Conservation (phyloP, 495 filamentous ascomycete genomes). For the Daldinia caldariorum region DNA sequence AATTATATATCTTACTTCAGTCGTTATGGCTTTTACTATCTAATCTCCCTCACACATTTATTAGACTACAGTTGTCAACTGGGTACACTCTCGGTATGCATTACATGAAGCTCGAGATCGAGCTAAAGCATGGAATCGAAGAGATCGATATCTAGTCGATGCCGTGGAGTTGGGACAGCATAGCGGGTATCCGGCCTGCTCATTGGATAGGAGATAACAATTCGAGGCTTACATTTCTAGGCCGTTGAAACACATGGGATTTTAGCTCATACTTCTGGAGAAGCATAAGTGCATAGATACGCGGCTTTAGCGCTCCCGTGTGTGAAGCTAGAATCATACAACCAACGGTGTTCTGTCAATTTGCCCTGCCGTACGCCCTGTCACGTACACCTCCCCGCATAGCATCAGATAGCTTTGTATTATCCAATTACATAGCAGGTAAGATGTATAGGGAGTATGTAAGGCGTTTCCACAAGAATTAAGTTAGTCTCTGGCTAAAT, state of each 20-base stretch:
- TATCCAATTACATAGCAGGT: slow-evolving; percentile 1
- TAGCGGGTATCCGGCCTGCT: slow-evolving; percentile 3
- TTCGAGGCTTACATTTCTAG: slow-evolving; percentile 19
- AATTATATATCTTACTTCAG: slow-evolving; percentile 5
- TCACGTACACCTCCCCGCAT: slow-evolving; percentile 33
- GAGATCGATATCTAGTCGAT: slow-evolving; percentile 33
- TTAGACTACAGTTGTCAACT: neutral
- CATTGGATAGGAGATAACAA: slow-evolving; percentile 23
- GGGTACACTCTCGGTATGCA: slow-evolving; percentile 16
- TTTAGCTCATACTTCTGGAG: slow-evolving; percentile 25
- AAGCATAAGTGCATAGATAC: slow-evolving; percentile 24
- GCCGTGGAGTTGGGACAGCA: slow-evolving; percentile 24
- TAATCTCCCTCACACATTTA: neutral
- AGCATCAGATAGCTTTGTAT: slow-evolving; percentile 7
- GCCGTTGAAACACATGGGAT: slow-evolving; percentile 22
- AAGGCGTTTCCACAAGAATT: slow-evolving; percentile 6
- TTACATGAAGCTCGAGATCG: slow-evolving; percentile 14
- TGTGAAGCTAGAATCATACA: slow-evolving; percentile 34
- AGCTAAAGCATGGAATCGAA: slow-evolving; percentile 36
- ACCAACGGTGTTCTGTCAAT: slow-evolving; percentile 35
- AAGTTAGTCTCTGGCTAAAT: neutral
- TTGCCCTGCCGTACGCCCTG: slow-evolving; percentile 33
- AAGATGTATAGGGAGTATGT: slow-evolving; percentile 14
- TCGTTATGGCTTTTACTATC: neutral
- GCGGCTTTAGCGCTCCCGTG: slow-evolving; percentile 21